Percentiles rank a stretch among this genome's conserved stretches.
Conservation (phyloP, 768 basidiomycete species). For the Kwoniella bestiolae region DNA sequence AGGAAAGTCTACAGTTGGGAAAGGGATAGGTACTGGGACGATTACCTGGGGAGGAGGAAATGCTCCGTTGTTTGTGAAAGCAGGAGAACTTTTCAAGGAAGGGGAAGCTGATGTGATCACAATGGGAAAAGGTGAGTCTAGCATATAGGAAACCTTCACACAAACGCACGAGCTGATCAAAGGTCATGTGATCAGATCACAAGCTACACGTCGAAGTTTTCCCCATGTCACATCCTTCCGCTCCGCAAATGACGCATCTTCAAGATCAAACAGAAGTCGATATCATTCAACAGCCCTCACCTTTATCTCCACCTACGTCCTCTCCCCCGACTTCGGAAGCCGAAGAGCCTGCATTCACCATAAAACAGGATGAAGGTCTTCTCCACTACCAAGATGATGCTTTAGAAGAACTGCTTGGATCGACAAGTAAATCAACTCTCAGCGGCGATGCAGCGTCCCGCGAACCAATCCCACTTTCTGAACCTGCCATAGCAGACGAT, state of each 20-base stretch:
- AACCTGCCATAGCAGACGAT: too few relatives aligned
- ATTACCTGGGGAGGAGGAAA: constrained; percentile 44
- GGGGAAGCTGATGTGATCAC: constrained; percentile 50
- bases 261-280: constrained; percentile 37
- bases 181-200: constrained; percentile 19
- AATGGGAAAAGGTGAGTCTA: constrained; percentile 34
- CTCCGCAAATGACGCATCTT: constrained; percentile 40
- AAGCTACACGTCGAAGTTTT: constrained; percentile 32
- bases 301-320: not conserved
- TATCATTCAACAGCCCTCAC: constrained; percentile 20
- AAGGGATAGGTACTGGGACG: constrained; percentile 30
- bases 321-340: not conserved
- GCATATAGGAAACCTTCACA: not conserved
- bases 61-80: constrained; percentile 54
- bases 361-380: not conserved
- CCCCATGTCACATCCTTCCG: constrained; percentile 41
- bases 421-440: not conserved
- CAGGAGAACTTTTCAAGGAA: constrained; percentile 55
- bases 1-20: constrained; percentile 27
- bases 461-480: not conserved
- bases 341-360: not conserved
- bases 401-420: constrained; percentile 6
- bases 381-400: constrained; percentile 7
- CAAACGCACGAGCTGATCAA: not conserved
- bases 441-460: not conserved